Evolutionary conservation across 108 stramenopile species (phyloP), one percentile per base, ranked within the genome.

Genomic region (Asterionellopsis glacialis): DNA sequence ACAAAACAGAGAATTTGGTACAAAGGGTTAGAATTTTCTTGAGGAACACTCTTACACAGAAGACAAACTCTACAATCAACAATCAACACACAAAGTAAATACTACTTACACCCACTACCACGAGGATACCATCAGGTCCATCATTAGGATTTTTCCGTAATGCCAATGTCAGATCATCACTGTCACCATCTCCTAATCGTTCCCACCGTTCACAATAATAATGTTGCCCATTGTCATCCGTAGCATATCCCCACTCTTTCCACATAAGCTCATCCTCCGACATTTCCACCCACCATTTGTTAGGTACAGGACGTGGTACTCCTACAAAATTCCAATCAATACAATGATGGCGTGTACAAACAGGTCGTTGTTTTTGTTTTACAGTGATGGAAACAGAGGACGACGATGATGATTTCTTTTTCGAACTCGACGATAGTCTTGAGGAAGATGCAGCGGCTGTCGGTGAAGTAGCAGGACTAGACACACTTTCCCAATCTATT

Each of bases 281-380:
- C 54, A 73, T 59, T 45, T 91, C 85, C 33, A 93, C 75, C 64
- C 80, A 88, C 94, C 94, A 95, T 63, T 90, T 93, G 69, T 95
- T 95, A 15, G 94, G 94, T 25, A 87, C 68, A 23, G 82, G 76
- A 63, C 91, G 79, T 23, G 77, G 63, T 15, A 56, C 67, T 39
- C 79, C 74, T 14, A 90, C 78, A 61, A 79, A 91, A 70, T 95
- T 95, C 94, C 94, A 95, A 63, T 95, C 94, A 26, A 95, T 80
- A 58, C 79, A 82, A 74, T 95, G 94, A 49, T 95, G 90, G 28
- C 94, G 72, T 11, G 91, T 93, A 22, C 81, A 82, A 28, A 51
- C 59, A 45, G 25, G 1, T 62, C 57, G 16, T 72, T 59, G 58
- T 69, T 65, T 22, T 52, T 50, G 40, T 44, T 33, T 33, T 33